Evolutionary conservation across 371 early-diverging fungal species (phyloP).

Genomic region (Lichtheimia corymbifera): DNA sequence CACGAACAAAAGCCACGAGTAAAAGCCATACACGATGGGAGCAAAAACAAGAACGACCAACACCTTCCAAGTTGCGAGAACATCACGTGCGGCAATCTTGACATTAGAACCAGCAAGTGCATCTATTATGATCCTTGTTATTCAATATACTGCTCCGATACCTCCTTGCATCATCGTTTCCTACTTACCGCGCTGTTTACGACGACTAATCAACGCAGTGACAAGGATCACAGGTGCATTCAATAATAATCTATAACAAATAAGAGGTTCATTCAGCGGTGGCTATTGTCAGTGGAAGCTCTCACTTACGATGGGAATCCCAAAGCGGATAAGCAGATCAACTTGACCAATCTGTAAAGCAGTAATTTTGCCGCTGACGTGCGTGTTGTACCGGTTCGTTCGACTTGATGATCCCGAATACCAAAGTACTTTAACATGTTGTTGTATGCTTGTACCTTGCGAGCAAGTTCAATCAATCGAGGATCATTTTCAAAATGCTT

Average conservation of each 20-base stretch:
- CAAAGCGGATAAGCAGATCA: slow-evolving; percentile 59
- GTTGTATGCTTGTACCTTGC: slow-evolving; percentile 76
- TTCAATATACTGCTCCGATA: background rate
- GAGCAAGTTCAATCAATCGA: slow-evolving; percentile 53
- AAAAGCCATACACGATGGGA: slow-evolving; percentile 65
- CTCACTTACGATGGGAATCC: slow-evolving; percentile 66
- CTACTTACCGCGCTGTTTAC: slow-evolving; percentile 56
- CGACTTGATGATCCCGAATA: slow-evolving; percentile 85
- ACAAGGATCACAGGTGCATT: slow-evolving; percentile 68
- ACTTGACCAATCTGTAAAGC: slow-evolving; percentile 52
- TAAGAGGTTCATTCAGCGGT: slow-evolving; percentile 2
- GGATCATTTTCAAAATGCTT: slow-evolving; percentile 59
- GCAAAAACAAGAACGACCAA: slow-evolving; percentile 61
- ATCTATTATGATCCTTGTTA: slow-evolving; percentile 33
- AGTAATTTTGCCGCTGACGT: slow-evolving; percentile 59
- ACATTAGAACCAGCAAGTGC: slow-evolving; percentile 80
- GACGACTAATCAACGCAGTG: slow-evolving; percentile 53
- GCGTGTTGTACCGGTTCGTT: slow-evolving; percentile 58
- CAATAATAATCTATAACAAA: slow-evolving; percentile 49
- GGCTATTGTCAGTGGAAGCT: background rate
- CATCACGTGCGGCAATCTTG: slow-evolving; percentile 84
- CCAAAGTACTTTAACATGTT: slow-evolving; percentile 76
- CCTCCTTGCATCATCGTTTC: background rate
- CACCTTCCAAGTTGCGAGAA: slow-evolving; percentile 89
- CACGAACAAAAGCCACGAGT: slow-evolving; percentile 40